phyloP scores from a whole-genome alignment of 225 moss, liverwort and hornwort species.

The Pseudisothecium myosuroides region DNA sequence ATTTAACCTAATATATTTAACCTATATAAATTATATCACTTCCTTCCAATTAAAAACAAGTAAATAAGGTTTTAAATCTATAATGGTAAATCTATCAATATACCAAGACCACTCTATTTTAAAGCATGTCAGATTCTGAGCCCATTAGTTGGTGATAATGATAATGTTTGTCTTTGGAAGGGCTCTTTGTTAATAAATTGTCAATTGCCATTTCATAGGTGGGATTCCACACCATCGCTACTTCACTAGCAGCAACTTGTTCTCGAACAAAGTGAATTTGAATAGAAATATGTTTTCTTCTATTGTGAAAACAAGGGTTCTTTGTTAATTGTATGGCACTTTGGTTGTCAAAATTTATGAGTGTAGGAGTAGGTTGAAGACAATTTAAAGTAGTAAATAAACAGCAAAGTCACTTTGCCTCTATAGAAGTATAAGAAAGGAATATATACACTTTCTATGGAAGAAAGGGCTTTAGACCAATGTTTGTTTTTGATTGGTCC shows the following conservation, averaged over 20 bases:
- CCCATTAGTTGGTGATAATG: neutral
- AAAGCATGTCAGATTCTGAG: neutral
- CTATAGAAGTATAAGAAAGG: no score
- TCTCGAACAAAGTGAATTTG: neutral
- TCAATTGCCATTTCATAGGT: neutral
- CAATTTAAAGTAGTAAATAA: no score
- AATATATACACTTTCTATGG: neutral
- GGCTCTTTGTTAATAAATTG: neutral
- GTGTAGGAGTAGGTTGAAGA: neutral
- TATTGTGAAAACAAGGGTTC: neutral
- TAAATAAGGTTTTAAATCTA: neutral
- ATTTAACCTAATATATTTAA: no score
- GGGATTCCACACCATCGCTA: neutral
- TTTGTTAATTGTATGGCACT: neutral
- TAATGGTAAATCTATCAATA: neutral
- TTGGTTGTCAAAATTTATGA: neutral
- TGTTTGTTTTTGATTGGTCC: neutral
- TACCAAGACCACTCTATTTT: neutral
- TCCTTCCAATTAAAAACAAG: neutral
- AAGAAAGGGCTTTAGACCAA: neutral
- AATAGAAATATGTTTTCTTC: neutral
- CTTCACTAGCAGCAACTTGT: neutral
- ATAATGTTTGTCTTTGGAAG: neutral
- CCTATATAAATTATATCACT: neutral
- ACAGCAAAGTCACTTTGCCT: no score